Percentiles rank a stretch among this genome's conserved stretches.
These are phyloP conservation scores for Solanum dulcamara DNA, from an alignment of 257 asterid species.

Conservation along the genomic window DNA sequence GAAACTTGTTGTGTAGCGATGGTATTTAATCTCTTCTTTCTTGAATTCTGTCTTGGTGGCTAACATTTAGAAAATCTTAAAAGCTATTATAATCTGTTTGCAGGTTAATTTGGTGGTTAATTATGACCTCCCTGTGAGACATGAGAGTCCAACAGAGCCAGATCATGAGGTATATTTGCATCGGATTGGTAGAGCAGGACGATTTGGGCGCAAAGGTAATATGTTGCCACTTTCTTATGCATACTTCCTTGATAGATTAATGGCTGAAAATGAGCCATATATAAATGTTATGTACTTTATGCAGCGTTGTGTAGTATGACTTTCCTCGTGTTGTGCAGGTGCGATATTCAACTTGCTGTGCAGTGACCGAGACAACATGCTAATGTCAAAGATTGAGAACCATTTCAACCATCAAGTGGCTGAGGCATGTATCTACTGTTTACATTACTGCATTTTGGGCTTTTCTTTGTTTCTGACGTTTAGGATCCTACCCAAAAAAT, in stretches of 20 bases:
- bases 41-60: background rate
- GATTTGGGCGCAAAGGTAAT: constrained; percentile 95
- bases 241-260: background rate
- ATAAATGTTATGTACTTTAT: background rate
- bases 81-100: background rate
- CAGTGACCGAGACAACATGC: constrained; percentile 13
- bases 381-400: constrained; percentile 48
- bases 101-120: constrained; percentile 94
- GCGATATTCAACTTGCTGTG: constrained; percentile 45
- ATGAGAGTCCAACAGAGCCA: constrained; percentile 39
- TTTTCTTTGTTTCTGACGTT: background rate
- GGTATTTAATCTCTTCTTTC: background rate
- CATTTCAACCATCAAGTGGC: constrained; percentile 31
- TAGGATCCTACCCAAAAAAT: background rate
- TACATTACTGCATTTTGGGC: background rate
- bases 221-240: background rate
- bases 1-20: background rate
- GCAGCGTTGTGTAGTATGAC: background rate
- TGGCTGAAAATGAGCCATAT: background rate
- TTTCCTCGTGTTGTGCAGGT: constrained; percentile 18
- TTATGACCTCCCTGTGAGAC: constrained; percentile 62
- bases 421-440: constrained; percentile 27
- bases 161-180: constrained; percentile 89
- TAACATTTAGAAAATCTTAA: background rate
- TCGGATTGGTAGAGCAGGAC: constrained; percentile 97